Conservation (phyloP, 306 rosid genomes). For the Sindora glabra region DNA sequence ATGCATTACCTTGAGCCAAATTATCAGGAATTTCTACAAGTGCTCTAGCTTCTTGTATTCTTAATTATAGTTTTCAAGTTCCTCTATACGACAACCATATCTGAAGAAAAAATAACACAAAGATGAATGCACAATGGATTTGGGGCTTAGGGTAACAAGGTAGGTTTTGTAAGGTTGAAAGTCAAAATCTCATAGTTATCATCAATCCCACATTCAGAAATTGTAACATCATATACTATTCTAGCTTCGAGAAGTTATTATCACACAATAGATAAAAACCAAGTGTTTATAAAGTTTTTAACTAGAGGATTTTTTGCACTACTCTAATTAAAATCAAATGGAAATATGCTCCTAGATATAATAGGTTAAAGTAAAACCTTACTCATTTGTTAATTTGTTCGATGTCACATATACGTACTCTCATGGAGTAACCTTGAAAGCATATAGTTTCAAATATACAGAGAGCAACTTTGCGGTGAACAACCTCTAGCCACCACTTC, state of each 20-base stretch:
- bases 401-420: constrained; percentile 76
- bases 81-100: constrained; percentile 84
- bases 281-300: too few relatives aligned
- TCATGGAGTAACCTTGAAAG: constrained; percentile 76
- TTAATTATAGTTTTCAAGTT: constrained; percentile 63
- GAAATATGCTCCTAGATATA: neutral
- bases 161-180: neutral
- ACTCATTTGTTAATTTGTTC: constrained; percentile 70
- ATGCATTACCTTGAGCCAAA: constrained; percentile 68
- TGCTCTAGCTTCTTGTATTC: constrained; percentile 68
- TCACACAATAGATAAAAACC: too few relatives aligned
- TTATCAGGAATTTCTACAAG: constrained; percentile 75
- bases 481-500: too few relatives aligned
- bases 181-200: neutral
- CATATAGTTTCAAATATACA: constrained; percentile 56
- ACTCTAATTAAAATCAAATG: constrained; percentile 1
- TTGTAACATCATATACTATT: too few relatives aligned
- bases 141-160: neutral
- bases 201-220: too few relatives aligned
- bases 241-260: too few relatives aligned
- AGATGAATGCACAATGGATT: too few relatives aligned
- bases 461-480: too few relatives aligned
- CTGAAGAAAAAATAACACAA: constrained; percentile 31
- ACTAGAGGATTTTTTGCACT: neutral
- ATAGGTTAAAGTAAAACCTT: constrained; percentile 20